Base-by-base conservation (phyloP, 2,329 filamentous ascomycete species). In the Xylariaceae sp. region DNA sequence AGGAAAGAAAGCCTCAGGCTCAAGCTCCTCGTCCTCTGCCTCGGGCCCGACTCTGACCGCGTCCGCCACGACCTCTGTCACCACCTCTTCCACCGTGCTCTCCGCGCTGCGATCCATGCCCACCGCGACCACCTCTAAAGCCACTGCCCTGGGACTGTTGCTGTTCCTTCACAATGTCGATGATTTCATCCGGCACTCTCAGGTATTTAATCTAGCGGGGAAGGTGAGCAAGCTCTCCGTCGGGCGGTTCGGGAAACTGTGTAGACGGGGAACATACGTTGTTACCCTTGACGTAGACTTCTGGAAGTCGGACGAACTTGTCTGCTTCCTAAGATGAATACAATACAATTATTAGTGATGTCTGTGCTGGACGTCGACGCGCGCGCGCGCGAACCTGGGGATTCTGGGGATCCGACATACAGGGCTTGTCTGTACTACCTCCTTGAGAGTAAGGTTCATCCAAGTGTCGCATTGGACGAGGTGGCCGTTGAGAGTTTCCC, bases 381-480 rank as follows among this genome's bases (percentile, higher is more conserved):
- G 40, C 27, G 45, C 40, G 42, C 9, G 29, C 6, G 12, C 11
- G 19, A 19, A 2, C 19, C 19, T 19, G 19, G 19, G 39, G 19
- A 39, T 30, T 19, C 6, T 19, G 19, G 19, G 19, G 53, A 45
- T n/a, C 32, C 32, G 26, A 64, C 78, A 50, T 73, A 87, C 84
- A 29, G 92, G 86, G 70, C 88, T 96, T 19, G 94, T 97, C 74
- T 97, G 92, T 37, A 97, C 89, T 27, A 99, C 95, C 72, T 97
- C 94, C 73, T 94, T 95, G 63, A 99, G 76, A 2, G 92, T 97
- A 65, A 99, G 77, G 76, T 99, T 99, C 94, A 99, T 99, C 91
- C 94, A 99, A 47, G 92, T 99, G 73, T 99, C 94, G 84, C 92
- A 99, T 72, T 87, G 90, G 72, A 96, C 88, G 56, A 99, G 79